Conservation (phyloP, 352 stramenopile genomes). For the Phytopythium montanum region DNA sequence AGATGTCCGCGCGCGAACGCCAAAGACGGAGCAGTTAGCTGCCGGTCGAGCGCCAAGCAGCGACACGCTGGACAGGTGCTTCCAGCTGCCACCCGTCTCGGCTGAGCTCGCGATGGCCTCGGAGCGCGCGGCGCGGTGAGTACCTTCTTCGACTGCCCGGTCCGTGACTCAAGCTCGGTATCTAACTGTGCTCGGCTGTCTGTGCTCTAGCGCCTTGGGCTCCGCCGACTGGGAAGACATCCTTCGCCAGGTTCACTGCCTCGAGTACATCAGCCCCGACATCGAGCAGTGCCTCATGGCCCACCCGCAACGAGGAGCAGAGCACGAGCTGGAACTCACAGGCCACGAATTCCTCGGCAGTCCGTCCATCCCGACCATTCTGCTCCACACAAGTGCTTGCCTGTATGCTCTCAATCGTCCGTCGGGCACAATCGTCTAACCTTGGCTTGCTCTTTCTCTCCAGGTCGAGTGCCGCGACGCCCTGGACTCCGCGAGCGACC, state of each 20-base stretch:
- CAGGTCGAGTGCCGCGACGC: constrained; percentile 21
- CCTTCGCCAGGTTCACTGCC: constrained; percentile 26
- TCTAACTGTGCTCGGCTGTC: too few species aligned
- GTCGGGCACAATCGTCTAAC: neutral
- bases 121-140: neutral
- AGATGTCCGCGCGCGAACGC: neutral
- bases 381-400: constrained; percentile 3
- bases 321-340: constrained; percentile 61
- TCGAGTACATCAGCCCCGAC: constrained; percentile 73
- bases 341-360: constrained; percentile 64
- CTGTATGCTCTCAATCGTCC: neutral
- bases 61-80: neutral
- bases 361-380: constrained; percentile 26
- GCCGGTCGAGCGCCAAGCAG: neutral
- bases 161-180: neutral
- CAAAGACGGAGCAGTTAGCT: neutral
- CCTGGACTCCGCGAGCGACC: constrained; percentile 29
- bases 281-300: constrained; percentile 36
- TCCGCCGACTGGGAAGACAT: constrained; percentile 57
- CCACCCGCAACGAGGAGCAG: constrained; percentile 33
- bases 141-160: neutral
- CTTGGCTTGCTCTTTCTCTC: constrained; percentile 1
- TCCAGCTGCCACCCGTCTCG: neutral
- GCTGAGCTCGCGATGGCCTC: neutral
- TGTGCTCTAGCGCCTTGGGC: constrained; percentile 14